Conservation (phyloP, 2,329 filamentous ascomycete species). For the Pyricularia sp. region DNA sequence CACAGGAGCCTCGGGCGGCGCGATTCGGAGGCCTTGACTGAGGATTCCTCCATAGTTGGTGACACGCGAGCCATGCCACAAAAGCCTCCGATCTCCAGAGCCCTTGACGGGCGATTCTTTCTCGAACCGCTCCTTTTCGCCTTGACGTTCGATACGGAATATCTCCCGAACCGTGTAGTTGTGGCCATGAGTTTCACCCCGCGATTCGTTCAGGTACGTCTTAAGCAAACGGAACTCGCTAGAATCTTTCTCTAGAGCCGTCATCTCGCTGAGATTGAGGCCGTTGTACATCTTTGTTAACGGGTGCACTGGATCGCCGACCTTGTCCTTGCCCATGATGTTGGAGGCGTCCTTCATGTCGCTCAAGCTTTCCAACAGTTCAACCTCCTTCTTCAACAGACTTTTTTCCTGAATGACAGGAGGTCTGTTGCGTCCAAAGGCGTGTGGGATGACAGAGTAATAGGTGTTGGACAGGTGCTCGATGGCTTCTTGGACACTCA, state of each 20-base stretch:
- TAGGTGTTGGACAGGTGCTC: slow-evolving; percentile 63
- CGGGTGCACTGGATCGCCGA: slow-evolving; percentile 41
- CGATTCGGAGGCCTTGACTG: slow-evolving; percentile 78
- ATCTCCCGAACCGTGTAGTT: slow-evolving; percentile 56
- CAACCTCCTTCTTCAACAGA: slow-evolving; percentile 61
- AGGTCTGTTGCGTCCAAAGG: slow-evolving; percentile 60
- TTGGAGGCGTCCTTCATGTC: slow-evolving; percentile 75
- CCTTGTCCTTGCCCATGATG: slow-evolving; percentile 56
- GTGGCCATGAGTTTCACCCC: slow-evolving; percentile 52
- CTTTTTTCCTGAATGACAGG: slow-evolving; percentile 46
- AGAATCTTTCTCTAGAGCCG: slow-evolving; percentile 43
- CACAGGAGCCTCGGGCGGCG: slow-evolving; percentile 69
- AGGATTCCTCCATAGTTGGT: slow-evolving; percentile 85
- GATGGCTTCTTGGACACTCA: slow-evolving; percentile 25
- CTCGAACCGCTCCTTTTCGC: slow-evolving; percentile 58
- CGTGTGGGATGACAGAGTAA: slow-evolving; percentile 72
- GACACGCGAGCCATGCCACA: slow-evolving; percentile 77
- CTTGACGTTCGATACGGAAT: slow-evolving; percentile 67
- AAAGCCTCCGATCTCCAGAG: slow-evolving; percentile 53
- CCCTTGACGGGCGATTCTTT: slow-evolving; percentile 28
- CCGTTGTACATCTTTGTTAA: slow-evolving; percentile 62
- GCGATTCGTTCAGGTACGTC: slow-evolving; percentile 53
- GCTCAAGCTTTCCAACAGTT: slow-evolving; percentile 65
- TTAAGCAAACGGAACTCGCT: slow-evolving; percentile 52
- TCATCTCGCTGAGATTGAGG: slow-evolving; percentile 66